phyloP scores from a whole-genome alignment of 352 stramenopile species.

The Phytophthora citricola region DNA sequence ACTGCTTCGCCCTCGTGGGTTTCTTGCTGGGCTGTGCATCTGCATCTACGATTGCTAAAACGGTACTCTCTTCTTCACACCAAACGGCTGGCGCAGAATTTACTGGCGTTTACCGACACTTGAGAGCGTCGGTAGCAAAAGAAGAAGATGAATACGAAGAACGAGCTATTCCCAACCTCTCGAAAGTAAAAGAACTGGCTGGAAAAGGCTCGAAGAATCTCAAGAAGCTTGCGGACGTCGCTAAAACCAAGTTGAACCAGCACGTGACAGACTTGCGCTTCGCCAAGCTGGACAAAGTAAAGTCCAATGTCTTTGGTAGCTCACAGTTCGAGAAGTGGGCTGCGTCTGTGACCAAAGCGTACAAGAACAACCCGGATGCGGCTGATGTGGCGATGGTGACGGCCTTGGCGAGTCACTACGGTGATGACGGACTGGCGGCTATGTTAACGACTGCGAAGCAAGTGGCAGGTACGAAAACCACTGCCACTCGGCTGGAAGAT shows the following conservation, averaged over 20 bases:
- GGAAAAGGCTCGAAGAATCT: constrained; percentile 5
- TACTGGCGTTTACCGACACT: background rate
- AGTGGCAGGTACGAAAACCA: background rate
- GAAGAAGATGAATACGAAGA: background rate
- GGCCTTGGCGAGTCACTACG: constrained; percentile 1
- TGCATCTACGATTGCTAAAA: background rate
- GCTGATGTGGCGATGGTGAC: background rate
- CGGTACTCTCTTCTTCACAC: background rate
- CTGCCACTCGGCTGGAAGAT: background rate
- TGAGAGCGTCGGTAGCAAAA: background rate
- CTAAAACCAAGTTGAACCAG: background rate
- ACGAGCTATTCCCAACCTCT: background rate
- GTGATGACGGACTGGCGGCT: background rate
- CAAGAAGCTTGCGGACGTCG: background rate
- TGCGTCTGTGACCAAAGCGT: background rate
- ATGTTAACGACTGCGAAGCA: constrained; percentile 2
- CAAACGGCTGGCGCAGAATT: background rate
- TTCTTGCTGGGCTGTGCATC: too few species aligned
- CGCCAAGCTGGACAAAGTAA: background rate
- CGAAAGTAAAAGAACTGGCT: constrained; percentile 1
- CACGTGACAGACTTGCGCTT: background rate
- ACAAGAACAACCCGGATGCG: constrained; percentile 2
- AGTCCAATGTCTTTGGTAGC: background rate
- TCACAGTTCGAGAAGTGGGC: constrained; percentile 3
- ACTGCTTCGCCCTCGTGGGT: too few species aligned